Evolutionary conservation across 768 basidiomycete species (phyloP).

Genomic region (Xerocomellus dryophilus): DNA sequence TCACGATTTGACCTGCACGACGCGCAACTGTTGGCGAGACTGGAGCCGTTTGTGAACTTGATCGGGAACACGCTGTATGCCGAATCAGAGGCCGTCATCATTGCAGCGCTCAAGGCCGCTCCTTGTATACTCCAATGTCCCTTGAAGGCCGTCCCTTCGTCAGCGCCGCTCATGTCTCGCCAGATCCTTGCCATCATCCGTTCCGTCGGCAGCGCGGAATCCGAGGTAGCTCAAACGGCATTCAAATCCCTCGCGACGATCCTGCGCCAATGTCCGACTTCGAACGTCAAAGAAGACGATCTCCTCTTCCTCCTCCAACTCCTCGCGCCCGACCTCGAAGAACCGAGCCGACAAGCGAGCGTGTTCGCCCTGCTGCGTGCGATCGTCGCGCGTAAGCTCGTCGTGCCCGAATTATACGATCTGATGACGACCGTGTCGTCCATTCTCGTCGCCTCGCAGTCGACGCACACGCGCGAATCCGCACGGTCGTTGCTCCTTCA

Average conservation of each 20-base stretch:
- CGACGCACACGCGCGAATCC: slow-evolving; percentile 84
- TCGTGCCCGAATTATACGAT: slow-evolving; percentile 96
- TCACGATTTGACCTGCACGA: slow-evolving; percentile 85
- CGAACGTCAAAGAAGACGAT: slow-evolving; percentile 86
- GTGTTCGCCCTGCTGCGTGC: slow-evolving; percentile 88
- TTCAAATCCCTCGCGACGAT: slow-evolving; percentile 83
- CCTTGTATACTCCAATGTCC: slow-evolving; percentile 84
- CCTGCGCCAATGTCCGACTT: slow-evolving; percentile 82
- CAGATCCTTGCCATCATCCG: slow-evolving; percentile 84
- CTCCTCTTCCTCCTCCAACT: slow-evolving; percentile 84
- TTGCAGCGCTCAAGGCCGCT: slow-evolving; percentile 73
- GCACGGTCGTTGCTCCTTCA: slow-evolving; percentile 87
- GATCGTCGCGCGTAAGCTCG: slow-evolving; percentile 85
- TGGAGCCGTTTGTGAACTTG: slow-evolving; percentile 81
- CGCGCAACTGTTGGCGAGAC: slow-evolving; percentile 64
- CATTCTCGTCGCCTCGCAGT: slow-evolving; percentile 92
- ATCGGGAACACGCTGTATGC: slow-evolving; percentile 94
- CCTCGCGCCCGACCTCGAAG: slow-evolving; percentile 86
- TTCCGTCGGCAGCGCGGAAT: slow-evolving; percentile 80
- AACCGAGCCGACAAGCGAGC: slow-evolving; percentile 76
- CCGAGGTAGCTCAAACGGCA: slow-evolving; percentile 84
- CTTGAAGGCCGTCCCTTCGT: slow-evolving; percentile 65
- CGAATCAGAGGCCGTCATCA: slow-evolving; percentile 67
- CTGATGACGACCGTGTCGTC: slow-evolving; percentile 91
- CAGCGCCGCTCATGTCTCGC: slow-evolving; percentile 76